Percentiles rank a stretch among this genome's conserved stretches.
Conservation (phyloP, 768 basidiomycete genomes). For the Tremella fuciformis region DNA sequence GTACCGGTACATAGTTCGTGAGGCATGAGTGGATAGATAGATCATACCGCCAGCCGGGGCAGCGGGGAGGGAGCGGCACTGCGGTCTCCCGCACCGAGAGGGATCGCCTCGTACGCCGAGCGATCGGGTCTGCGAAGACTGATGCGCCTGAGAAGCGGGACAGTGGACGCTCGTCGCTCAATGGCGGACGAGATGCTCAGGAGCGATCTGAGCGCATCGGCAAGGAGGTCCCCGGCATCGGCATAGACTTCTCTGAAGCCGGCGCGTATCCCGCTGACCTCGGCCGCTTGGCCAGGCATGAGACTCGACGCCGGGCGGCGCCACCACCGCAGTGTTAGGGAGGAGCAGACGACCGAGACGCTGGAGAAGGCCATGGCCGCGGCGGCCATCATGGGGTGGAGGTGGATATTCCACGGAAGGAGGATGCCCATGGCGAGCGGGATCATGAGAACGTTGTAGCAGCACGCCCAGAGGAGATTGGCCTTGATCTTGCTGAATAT, state of each 20-base stretch:
- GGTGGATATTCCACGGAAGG: constrained; percentile 82
- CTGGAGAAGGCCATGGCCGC: constrained; percentile 97
- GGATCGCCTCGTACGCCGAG: constrained; percentile 41
- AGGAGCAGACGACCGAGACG: constrained; percentile 90
- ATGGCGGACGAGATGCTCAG: constrained; percentile 45
- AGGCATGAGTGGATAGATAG: too few species aligned
- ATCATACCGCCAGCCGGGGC: too few species aligned
- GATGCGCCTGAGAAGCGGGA: constrained; percentile 36
- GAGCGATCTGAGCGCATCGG: constrained; percentile 50
- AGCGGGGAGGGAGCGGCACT: too few species aligned
- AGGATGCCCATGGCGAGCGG: constrained; percentile 97
- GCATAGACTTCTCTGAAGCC: constrained; percentile 55
- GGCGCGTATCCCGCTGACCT: constrained; percentile 53
- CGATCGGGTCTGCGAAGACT: constrained; percentile 18
- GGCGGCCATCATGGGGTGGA: constrained; percentile 98
- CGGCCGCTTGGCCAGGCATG: constrained; percentile 62
- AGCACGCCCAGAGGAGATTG: constrained; percentile 93
- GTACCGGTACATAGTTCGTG: too few species aligned
- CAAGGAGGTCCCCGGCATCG: constrained; percentile 56
- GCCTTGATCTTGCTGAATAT: constrained; percentile 89
- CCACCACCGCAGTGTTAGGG: constrained; percentile 64
- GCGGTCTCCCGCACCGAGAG: constrained; percentile 13
- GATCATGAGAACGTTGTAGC: constrained; percentile 89
- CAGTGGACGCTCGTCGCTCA: constrained; percentile 53
- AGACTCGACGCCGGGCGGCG: constrained; percentile 44